Evolutionary conservation across 176 grass and related monocot species (phyloP), one percentile per base, ranked within the genome.

Genomic region (Oryza officinalis): DNA sequence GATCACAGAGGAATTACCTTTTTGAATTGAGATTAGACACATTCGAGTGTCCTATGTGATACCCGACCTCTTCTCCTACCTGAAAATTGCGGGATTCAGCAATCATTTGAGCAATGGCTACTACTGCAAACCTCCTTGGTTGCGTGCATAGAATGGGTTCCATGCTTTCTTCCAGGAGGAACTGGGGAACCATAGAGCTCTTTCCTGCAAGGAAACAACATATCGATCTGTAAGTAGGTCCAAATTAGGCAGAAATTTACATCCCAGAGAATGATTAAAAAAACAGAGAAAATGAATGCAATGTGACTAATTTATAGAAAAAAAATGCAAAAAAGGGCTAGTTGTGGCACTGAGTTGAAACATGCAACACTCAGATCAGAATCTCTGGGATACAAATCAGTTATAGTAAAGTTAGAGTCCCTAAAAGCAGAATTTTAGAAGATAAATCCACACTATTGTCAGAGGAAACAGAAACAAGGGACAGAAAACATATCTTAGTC

Each of bases 21-120:
- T 86, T 94, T 8, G 74, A 87, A 67, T 92, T 81, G 33, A 77
- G 87, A 81, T 97, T 72, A 2, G 92, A 92, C 66, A 97, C 78
- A 87, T 97, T 94, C 74, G 92, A 94, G 78, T 94, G 92, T 7
- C 94, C 90, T 49, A 97, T 97, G 72, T 97, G 94, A 87, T 97
- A 97, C 57, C 94, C 94, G 67, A 97, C 86, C 82, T 94, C 92
- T 69, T 85, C 88, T 27, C 94, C 94, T 13, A 97, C 64, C 67
- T 91, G 81, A 82, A 90, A 97, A 30, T 94, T 85, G 71, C 90
- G 90, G 72, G 92, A 86, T 85, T 94, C 70, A 65, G 92, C 94
- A 47, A 97, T 81, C 38, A 86, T 87, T 78, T 91, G 87, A 87
- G 94, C 94, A 74, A 97, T 94, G 26, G 92, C 81, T 47, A 97